These are phyloP conservation scores for Moniliophthora roreri DNA, from an alignment of 1,284 basidiomycete species.

Conservation along the genomic window DNA sequence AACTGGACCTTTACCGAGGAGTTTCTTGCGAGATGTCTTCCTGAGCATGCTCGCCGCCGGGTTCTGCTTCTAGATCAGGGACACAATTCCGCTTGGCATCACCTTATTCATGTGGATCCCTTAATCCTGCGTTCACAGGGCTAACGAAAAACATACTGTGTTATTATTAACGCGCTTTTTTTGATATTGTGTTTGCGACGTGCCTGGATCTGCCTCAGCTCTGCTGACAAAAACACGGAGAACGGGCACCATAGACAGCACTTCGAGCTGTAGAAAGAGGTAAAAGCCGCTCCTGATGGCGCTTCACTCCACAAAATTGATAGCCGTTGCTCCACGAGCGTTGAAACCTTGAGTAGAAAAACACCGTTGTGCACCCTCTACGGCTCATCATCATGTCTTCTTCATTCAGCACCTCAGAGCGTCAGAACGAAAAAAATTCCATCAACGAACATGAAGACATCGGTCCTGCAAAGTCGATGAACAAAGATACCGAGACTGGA, in stretches of 20 bases:
- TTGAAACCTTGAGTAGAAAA: neutral
- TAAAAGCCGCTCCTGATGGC: slow-evolving; percentile 6
- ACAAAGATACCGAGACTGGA: slow-evolving; percentile 12
- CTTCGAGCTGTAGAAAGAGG: slow-evolving; percentile 54
- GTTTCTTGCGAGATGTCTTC: too few species aligned
- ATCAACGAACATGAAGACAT: slow-evolving; percentile 25
- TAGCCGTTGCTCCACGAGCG: neutral
- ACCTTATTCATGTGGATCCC: too few species aligned
- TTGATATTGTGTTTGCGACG: too few species aligned
- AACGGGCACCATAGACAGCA: too few species aligned
- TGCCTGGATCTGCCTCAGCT: slow-evolving; percentile 42
- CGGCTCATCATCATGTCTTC: slow-evolving; percentile 6
- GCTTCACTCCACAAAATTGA: neutral
- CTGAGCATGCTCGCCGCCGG: too few species aligned
- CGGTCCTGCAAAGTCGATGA: slow-evolving; percentile 16
- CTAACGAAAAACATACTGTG: too few species aligned
- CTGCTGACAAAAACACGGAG: neutral
- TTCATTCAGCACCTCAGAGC: neutral
- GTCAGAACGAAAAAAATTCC: slow-evolving; percentile 23
- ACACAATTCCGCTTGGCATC: too few species aligned
- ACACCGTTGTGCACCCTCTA: neutral
- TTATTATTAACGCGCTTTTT: too few species aligned
- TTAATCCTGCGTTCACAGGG: too few species aligned
- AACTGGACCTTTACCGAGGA: too few species aligned
- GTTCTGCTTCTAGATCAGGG: too few species aligned